Evolutionary conservation across 2,329 filamentous ascomycete species (phyloP).

Genomic region (Claviceps spartinae): DNA sequence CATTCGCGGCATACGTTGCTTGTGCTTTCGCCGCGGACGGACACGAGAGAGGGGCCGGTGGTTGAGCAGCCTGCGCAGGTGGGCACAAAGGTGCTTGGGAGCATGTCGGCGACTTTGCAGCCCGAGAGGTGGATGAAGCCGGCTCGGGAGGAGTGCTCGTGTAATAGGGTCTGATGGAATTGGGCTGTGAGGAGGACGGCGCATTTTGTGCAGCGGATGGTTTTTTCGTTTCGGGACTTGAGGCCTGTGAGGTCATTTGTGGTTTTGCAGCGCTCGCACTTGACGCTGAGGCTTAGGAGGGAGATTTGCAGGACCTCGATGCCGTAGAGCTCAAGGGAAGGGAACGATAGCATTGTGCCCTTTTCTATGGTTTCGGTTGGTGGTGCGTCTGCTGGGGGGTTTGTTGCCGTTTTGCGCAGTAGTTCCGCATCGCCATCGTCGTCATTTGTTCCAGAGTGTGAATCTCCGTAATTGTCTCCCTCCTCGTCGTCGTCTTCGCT

Average conservation of each 20-base stretch:
- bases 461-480: conserved; percentile 17
- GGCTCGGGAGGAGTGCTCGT: conserved; percentile 58
- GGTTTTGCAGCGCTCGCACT: conserved; percentile 69
- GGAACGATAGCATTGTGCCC: conserved; percentile 69
- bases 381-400: conserved; percentile 3
- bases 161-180: conserved; percentile 58
- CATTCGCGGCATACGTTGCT: conserved; percentile 68
- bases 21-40: conserved; percentile 59
- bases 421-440: conserved; percentile 27
- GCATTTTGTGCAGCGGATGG: conserved; percentile 45
- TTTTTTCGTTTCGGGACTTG: conserved; percentile 39
- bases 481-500: conserved; percentile 14
- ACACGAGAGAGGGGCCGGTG: conserved; percentile 50
- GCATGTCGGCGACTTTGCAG: conserved; percentile 61
- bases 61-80: conserved; percentile 68
- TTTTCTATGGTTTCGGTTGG: conserved; percentile 33
- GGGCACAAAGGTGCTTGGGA: conserved; percentile 67
- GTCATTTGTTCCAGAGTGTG: conserved; percentile 29
- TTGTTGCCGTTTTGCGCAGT: conserved; percentile 18
- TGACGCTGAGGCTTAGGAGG: conserved; percentile 54
- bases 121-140: conserved; percentile 68
- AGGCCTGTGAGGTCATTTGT: conserved; percentile 55
- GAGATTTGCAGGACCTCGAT: conserved; percentile 63
- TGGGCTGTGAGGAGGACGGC: conserved; percentile 34
- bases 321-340: conserved; percentile 60